phyloP scores from a whole-genome alignment of 2,329 filamentous ascomycete genomes.

The Aureobasidium vineae region DNA sequence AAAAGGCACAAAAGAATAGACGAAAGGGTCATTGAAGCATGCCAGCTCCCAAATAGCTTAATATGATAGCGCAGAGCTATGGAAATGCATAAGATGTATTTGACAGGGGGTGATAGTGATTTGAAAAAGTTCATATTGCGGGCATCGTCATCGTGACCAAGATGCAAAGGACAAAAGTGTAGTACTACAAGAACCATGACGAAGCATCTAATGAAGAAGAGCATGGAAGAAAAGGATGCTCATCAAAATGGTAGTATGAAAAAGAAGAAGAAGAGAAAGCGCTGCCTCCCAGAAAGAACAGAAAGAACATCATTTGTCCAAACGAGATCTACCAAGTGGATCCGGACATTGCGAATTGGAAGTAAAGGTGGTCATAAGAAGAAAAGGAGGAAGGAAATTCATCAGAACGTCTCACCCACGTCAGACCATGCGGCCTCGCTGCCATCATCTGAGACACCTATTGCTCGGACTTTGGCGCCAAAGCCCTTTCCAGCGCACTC shows the following conservation, averaged over 20 bases:
- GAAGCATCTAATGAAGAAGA: conserved; percentile 4
- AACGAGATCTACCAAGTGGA: background rate
- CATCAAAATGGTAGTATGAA: background rate
- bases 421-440: conserved; percentile 42
- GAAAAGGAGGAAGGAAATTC: background rate
- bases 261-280: background rate
- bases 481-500: conserved; percentile 14
- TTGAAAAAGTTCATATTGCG: background rate
- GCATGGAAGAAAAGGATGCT: background rate
- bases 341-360: background rate
- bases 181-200: conserved; percentile 5
- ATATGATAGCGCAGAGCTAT: no score
- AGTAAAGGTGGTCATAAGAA: conserved; percentile 9
- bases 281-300: conserved; percentile 2
- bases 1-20: no score
- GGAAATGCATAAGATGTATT: background rate
- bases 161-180: background rate
- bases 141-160: conserved; percentile 1
- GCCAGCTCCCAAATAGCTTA: no score
- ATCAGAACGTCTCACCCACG: conserved; percentile 39
- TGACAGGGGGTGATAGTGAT: background rate
- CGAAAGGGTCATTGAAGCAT: no score
- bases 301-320: conserved; percentile 2
- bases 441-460: conserved; percentile 31
- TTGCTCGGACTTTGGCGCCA: conserved; percentile 32